Base-by-base conservation (phyloP, 108 stramenopile species). In the Craspedostauros australis region DNA sequence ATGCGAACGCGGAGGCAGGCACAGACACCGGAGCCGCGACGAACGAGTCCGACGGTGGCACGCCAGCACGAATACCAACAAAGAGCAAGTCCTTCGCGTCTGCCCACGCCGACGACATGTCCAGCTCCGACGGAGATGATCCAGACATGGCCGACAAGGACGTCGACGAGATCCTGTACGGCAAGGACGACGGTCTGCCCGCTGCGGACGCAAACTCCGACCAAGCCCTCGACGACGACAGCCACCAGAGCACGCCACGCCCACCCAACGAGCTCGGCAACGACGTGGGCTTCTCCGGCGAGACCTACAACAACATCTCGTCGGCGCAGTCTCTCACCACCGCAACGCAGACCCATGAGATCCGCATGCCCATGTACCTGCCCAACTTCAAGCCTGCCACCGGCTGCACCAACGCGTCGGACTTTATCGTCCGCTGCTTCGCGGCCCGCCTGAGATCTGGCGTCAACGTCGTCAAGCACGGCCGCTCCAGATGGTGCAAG, bases 351-450 rank as follows among this genome's bases (percentile, higher is more conserved):
- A 87, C 90, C 0, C 86, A 91, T 50, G 85, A 87, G 62, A 84
- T 88, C 2, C 70, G 79, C 4, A 88, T 86, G 91, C 91, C 91
- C 18, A 86, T 92, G 91, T 81, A 80, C 28, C 41, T 86, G 2
- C 80, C 86, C 7, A 92, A 79, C 25, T 92, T 92, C 70, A 88
- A 86, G 50, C 91, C 91, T 2, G 91, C 91, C 27, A 86, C 91
- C 14, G 91, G 91, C 1, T 92, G 91, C 64, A 92, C 91, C 41
- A 92, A 92, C 47, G 91, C 91, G n/a, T 82, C 80, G 6, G 91
- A 92, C 58, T 92, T 92, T 57, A 80, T 92, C 43, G 91, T 92
- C n/a, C 86, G 91, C 1, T 92, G 91, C 64, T 92, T 92, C 66
- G 86, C 86, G 15, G 91, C 91, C 6, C 67, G 91, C 4, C 53